Conservation (phyloP, 1,284 basidiomycete species). For the Tetrapyrgos nigripes region DNA sequence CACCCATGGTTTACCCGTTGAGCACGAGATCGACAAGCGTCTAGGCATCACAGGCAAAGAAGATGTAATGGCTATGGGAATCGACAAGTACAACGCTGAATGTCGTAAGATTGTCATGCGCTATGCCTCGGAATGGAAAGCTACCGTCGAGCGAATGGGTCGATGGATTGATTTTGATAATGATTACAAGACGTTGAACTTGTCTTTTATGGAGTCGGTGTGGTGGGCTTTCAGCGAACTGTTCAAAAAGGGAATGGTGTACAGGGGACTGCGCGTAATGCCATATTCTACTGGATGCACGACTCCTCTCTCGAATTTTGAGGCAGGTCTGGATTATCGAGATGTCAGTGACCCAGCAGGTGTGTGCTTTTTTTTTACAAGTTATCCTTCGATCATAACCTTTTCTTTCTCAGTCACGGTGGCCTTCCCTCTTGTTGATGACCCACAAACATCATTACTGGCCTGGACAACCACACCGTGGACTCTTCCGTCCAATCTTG, state of each 20-base stretch:
- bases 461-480: slow-evolving; percentile 99
- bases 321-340: slow-evolving; percentile 93
- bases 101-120: slow-evolving; percentile 99
- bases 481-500: slow-evolving; percentile 97
- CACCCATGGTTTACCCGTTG: slow-evolving; percentile 98
- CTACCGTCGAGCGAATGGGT: slow-evolving; percentile 97
- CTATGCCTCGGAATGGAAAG: slow-evolving; percentile 93
- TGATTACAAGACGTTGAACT: slow-evolving; percentile 98
- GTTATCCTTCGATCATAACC: not conserved
- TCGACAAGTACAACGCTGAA: slow-evolving; percentile 97
- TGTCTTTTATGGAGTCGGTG: slow-evolving; percentile 96
- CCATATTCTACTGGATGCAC: slow-evolving; percentile 98
- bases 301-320: slow-evolving; percentile 98
- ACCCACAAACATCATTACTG: slow-evolving; percentile 89
- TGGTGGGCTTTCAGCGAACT: slow-evolving; percentile 99
- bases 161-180: slow-evolving; percentile 99
- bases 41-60: slow-evolving; percentile 92
- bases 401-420: slow-evolving; percentile 74
- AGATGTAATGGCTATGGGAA: slow-evolving; percentile 96
- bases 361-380: slow-evolving; percentile 39
- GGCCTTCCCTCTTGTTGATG: slow-evolving; percentile 92
- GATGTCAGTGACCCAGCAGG: slow-evolving; percentile 96
- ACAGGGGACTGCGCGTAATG: slow-evolving; percentile 95
- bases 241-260: slow-evolving; percentile 93
- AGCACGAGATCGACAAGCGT: slow-evolving; percentile 99